Evolutionary conservation across 768 basidiomycete species (phyloP), one percentile per base, ranked within the genome.

Genomic region (Mrakia frigida): DNA sequence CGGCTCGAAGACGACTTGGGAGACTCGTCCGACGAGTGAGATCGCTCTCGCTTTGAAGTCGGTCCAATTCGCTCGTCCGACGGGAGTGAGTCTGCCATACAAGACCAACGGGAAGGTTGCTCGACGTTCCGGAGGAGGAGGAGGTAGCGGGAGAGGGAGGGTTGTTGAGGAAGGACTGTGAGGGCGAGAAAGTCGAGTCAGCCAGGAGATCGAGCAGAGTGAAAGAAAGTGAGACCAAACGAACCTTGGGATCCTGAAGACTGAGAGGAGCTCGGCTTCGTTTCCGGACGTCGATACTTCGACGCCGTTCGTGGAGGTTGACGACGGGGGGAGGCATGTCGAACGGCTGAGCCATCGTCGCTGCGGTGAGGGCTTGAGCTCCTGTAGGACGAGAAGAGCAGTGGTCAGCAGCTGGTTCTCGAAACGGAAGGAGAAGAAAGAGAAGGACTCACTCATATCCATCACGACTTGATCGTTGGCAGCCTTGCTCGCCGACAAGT

Each of bases 401-500:
- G 92, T 91, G 33, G 93, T 92, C 4, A 0, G 73, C 69, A 74
- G 74, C 37, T 39, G 25, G 33, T 69, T 21, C 35, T 53, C 10
- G 59, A 53, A 9, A 90, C 92, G 21, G 93, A 96, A 0, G 93
- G 94, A 2, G 93, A 90, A 16, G 94, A 94, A 10, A 93, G 96
- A 41, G 94, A 93, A 7, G 93, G 93, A 71, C 89, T 90, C 60
- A 74, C 92, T 91, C 81, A 98, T 87, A 84, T 98, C 97, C 78
- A 93, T 90, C 80, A 99, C 97, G 80, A 98, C 90, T 82, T 98
- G 95, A 84, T 99, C 97, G 82, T 99, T 99, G 25, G 93, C 94
- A 84, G 98, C 94, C 85, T 98, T 99, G 83, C 98, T 85, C 10
- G 97, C 88, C 0, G 93, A 93, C 59, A 98, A 83, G 82, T 99